Evolutionary conservation across 2,329 filamentous ascomycete species (phyloP).

Genomic region (Paecilomyces variotii): DNA sequence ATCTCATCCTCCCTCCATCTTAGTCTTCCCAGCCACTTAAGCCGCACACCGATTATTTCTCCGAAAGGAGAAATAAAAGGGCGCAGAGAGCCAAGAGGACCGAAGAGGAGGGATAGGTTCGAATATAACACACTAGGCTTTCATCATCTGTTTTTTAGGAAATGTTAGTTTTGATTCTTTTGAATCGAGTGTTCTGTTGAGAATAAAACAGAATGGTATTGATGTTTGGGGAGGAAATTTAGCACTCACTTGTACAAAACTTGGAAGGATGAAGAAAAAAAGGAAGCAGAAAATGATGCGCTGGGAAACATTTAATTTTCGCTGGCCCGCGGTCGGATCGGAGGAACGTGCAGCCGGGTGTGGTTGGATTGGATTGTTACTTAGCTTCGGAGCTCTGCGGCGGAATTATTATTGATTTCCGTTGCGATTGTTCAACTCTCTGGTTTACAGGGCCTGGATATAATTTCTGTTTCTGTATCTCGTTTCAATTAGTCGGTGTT

Average conservation of each 20-base stretch:
- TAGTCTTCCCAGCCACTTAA: conserved; percentile 72
- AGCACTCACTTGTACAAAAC: conserved; percentile 88
- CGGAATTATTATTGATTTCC: not conserved
- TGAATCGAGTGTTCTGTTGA: conserved; percentile 21
- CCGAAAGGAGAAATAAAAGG: conserved; percentile 41
- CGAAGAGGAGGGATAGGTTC: conserved; percentile 64
- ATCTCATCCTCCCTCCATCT: conserved; percentile 74
- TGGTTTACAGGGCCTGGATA: conserved; percentile 8
- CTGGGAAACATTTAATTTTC: conserved; percentile 4
- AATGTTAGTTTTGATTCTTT: conserved; percentile 6
- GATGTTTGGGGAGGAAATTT: conserved; percentile 9
- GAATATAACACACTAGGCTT: conserved; percentile 94
- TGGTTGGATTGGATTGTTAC: not conserved
- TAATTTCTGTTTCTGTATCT: conserved; percentile 6
- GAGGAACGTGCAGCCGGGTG: not conserved
- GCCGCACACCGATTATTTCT: conserved; percentile 45
- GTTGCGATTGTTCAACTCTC: not conserved
- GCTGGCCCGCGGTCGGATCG: not conserved
- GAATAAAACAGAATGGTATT: not conserved
- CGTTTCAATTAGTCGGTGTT: not conserved
- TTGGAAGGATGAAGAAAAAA: conserved; percentile 86
- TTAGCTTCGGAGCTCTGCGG: not conserved
- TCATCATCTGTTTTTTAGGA: conserved; percentile 74
- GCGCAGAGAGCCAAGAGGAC: conserved; percentile 65
- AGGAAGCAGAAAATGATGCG: conserved; percentile 32